Evolutionary conservation across 2,329 filamentous ascomycete species (phyloP).

Genomic region (Stagonosporopsis cucurbitacearum): DNA sequence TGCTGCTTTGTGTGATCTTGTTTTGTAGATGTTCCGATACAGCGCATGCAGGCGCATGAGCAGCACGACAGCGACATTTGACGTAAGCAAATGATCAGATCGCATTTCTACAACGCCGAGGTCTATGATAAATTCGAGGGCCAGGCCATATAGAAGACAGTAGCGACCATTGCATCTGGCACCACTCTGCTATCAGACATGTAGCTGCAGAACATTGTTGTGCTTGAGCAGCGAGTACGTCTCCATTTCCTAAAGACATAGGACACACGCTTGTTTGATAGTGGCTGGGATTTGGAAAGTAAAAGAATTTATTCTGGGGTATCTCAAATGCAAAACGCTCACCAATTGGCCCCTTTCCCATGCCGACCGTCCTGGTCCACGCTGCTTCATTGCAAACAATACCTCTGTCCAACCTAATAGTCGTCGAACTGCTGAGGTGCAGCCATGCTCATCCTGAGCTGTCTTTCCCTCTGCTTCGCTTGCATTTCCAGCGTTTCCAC

Average conservation of each 20-base stretch:
- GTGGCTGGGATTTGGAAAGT: background rate
- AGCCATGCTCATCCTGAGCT: slow-evolving; percentile 76
- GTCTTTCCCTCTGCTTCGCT: slow-evolving; percentile 76
- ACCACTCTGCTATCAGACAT: too few species aligned
- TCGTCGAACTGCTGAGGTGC: slow-evolving; percentile 52
- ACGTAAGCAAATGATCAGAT: background rate
- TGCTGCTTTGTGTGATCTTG: background rate
- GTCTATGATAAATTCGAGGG: too few species aligned
- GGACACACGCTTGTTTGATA: background rate
- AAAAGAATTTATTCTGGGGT: slow-evolving; percentile 24
- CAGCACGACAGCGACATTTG: background rate
- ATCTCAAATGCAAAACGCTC: slow-evolving; percentile 42
- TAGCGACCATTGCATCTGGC: too few species aligned
- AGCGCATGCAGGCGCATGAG: background rate
- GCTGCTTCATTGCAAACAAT: background rate
- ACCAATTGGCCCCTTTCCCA: background rate
- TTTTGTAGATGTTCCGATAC: too few species aligned
- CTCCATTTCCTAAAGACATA: background rate
- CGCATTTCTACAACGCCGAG: background rate
- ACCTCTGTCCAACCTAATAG: slow-evolving; percentile 25
- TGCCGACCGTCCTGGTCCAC: background rate
- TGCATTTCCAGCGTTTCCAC: slow-evolving; percentile 86
- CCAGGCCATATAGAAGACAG: background rate
- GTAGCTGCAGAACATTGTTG: too few species aligned
- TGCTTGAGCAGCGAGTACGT: background rate